These are phyloP conservation scores for Rhizomucor miehei DNA, from an alignment of 371 early-diverging fungal genomes.

Conservation along the genomic window DNA sequence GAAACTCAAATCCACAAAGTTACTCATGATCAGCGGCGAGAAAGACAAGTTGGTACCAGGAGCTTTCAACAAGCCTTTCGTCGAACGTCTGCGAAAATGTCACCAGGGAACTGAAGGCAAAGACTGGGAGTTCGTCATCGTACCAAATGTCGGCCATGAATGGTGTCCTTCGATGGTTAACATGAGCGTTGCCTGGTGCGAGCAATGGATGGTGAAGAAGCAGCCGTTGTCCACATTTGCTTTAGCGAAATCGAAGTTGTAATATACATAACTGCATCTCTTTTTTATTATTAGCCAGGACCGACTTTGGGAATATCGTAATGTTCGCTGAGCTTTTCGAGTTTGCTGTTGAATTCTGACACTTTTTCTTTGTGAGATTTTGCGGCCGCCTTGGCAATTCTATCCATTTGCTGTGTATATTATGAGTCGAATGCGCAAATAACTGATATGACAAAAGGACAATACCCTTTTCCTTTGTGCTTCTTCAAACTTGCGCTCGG, in stretches of 20 bases:
- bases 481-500: conserved; percentile 64
- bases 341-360: conserved; percentile 58
- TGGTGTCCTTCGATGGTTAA: conserved; percentile 37
- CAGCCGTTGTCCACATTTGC: not conserved
- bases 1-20: conserved; percentile 21
- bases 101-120: conserved; percentile 23
- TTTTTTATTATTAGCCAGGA: conserved; percentile 46
- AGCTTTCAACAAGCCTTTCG: conserved; percentile 18
- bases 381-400: conserved; percentile 53
- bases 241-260: not conserved
- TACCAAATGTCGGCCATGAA: conserved; percentile 34
- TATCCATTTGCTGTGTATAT: conserved; percentile 54
- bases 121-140: conserved; percentile 30
- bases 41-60: conserved; percentile 33
- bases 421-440: not conserved
- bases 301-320: conserved; percentile 74
- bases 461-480: conserved; percentile 54
- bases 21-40: conserved; percentile 35
- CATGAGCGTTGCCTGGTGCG: conserved; percentile 22
- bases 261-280: too few relatives aligned
- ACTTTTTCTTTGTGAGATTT: conserved; percentile 68
- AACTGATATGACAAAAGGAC: not conserved
- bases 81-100: conserved; percentile 11
- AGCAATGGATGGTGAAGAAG: conserved; percentile 30
- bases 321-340: conserved; percentile 68